Base-by-base conservation (phyloP, 2,329 filamentous ascomycete species). In the Cladosporium sp. region DNA sequence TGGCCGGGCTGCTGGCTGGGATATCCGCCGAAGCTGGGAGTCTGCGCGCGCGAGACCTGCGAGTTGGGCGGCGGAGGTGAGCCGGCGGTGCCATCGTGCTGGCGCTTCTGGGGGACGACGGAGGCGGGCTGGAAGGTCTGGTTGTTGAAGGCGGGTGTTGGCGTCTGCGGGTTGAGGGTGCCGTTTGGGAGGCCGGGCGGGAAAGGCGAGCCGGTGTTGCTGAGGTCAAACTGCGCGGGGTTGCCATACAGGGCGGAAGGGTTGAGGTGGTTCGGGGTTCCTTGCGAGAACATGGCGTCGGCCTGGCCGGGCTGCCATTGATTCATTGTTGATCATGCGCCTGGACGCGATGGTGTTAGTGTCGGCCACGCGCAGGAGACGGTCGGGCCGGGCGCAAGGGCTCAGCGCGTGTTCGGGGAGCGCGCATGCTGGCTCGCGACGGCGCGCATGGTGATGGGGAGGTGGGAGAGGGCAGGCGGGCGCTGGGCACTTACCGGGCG, bases 91-190 rank as follows among this genome's bases (percentile, higher is more conserved):
- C 85, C 91, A 70, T 96, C 91, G 72, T 95, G 89, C 50, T 87
- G 81, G 64, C 93, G 83, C 74, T 97, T 98, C 18, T 91, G 92
- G 54, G 92, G 92, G 61, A 95, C 85, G 64, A 95, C 84, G 44
- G 86, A 79, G 72, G 88, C 92, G 61, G 89, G 89, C 68, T 90
- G 86, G 75, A 92, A 95, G 64, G 82, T 81, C 56, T 86, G 81
- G 65, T 87, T 87, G 41, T 38, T 45, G 70, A 88, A 92, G 54
- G 83, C 83, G 43, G 63, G 66, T 42, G 87, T 87, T 50, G 89
- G 91, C 56, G 83, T 84, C 71, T 89, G 91, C 31, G 41, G 31
- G 32, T 14, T 22, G 77, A 89, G 85, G 64, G 79, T 82, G 73
- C 88, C 86, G 75, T 92, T 93, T 69, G 88, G 87, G 81, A 92